A percentile compares a stretch with the other conserved stretches of the same genome.
Evolutionary conservation across 2,329 filamentous ascomycete genomes (phyloP).

Genomic region (Hortaea werneckii): DNA sequence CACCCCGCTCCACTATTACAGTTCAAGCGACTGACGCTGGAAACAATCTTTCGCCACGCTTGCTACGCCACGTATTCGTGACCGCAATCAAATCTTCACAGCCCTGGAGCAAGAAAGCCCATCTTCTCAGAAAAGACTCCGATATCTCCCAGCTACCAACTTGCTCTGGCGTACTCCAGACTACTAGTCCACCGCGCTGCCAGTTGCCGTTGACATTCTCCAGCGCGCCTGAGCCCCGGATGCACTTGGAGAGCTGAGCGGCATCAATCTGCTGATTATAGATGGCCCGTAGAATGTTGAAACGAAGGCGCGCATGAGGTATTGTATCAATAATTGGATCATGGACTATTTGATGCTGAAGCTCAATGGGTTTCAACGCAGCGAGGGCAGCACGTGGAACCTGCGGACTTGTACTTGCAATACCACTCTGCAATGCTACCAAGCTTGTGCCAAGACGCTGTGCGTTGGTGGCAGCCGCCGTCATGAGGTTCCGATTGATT

Average conservation of each 20-base stretch:
- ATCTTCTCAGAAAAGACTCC: conserved; percentile 30
- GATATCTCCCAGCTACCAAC: conserved; percentile 34
- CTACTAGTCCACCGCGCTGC: conserved; percentile 22
- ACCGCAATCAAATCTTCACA: conserved; percentile 29
- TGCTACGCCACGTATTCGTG: conserved; percentile 33
- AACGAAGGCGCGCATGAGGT: conserved; percentile 18
- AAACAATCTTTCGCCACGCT: conserved; percentile 21
- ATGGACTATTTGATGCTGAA: conserved; percentile 20
- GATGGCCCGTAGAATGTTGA: conserved; percentile 20
- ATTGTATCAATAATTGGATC: conserved; percentile 21
- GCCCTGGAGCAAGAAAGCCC: conserved; percentile 30
- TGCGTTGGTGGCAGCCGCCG: conserved; percentile 17
- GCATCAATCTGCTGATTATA: conserved; percentile 15
- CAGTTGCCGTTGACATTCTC: conserved; percentile 11
- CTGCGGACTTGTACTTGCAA: conserved; percentile 10
- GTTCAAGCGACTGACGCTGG: neutral
- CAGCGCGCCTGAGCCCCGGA: conserved; percentile 19
- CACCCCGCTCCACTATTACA: too few relatives aligned
- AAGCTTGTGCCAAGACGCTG: conserved; percentile 13
- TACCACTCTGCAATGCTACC: conserved; percentile 10
- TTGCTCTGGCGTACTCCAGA: conserved; percentile 34
- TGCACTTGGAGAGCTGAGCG: conserved; percentile 10
- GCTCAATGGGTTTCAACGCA: conserved; percentile 15
- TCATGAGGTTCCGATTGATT: conserved; percentile 23
- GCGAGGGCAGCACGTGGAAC: conserved; percentile 7